Evolutionary conservation across 805 yeast genomes (phyloP).

Genomic region (Candida morakotiae): DNA sequence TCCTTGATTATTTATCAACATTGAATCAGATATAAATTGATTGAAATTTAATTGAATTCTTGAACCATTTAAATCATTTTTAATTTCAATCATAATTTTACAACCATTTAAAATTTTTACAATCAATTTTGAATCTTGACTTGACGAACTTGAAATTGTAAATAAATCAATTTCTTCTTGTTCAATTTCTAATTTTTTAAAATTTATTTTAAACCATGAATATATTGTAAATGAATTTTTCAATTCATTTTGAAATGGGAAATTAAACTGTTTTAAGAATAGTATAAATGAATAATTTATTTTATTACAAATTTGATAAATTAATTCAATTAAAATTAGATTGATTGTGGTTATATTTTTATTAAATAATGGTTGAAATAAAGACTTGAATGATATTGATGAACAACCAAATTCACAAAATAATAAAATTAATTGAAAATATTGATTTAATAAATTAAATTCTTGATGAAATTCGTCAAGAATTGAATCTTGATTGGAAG

Average conservation of each 20-base stretch:
- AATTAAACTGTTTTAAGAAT: slow-evolving; percentile 16
- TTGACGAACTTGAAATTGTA: slow-evolving; percentile 23
- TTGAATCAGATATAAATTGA: slow-evolving; percentile 12
- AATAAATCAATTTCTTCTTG: slow-evolving; percentile 19
- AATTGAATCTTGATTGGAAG: neutral
- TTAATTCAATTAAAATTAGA: slow-evolving; percentile 17
- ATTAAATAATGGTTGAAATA: slow-evolving; percentile 16
- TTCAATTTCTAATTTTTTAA: slow-evolving; percentile 8
- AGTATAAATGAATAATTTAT: slow-evolving; percentile 25
- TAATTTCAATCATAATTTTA: slow-evolving; percentile 28
- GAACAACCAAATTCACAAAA: slow-evolving; percentile 35
- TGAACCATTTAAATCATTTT: slow-evolving; percentile 19
- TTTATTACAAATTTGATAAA: slow-evolving; percentile 17
- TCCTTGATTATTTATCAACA: slow-evolving; percentile 17
- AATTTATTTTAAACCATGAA: slow-evolving; percentile 36
- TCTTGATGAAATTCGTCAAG: slow-evolving; percentile 5
- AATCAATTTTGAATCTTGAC: slow-evolving; percentile 18
- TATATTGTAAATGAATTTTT: slow-evolving; percentile 30
- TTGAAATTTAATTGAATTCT: slow-evolving; percentile 31
- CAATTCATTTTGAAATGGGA: slow-evolving; percentile 9
- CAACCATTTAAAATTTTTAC: slow-evolving; percentile 24
- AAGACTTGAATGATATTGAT: slow-evolving; percentile 14
- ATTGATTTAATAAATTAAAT: slow-evolving; percentile 15
- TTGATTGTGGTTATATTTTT: slow-evolving; percentile 7
- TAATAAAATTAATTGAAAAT: slow-evolving; percentile 18